A percentile compares a stretch with the other conserved stretches of the same genome.
These are phyloP conservation scores for Saturnispora diversa DNA, from an alignment of 805 yeast genomes.

Conservation along the genomic window DNA sequence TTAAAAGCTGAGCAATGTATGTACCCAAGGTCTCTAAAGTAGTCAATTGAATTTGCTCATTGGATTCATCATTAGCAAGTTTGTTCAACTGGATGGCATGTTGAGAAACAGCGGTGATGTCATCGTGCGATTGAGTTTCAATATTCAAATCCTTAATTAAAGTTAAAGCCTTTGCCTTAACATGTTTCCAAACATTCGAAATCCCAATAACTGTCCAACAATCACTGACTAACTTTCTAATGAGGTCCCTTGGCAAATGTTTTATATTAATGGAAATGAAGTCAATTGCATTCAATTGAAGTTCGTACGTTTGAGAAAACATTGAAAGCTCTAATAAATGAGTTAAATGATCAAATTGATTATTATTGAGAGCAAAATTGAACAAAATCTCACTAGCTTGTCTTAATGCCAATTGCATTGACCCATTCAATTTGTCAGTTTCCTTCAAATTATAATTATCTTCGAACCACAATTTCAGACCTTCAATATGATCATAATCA, in stretches of 20 bases:
- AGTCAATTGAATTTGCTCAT: slow-evolving; percentile 34
- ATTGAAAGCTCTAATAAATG: slow-evolving; percentile 21
- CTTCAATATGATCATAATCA: slow-evolving; percentile 12
- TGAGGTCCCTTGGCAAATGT: slow-evolving; percentile 1
- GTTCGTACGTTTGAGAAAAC: slow-evolving; percentile 38
- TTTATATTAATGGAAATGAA: slow-evolving; percentile 20
- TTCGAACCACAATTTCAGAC: slow-evolving; percentile 33
- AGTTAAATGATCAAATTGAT: slow-evolving; percentile 10
- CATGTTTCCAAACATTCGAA: slow-evolving; percentile 32
- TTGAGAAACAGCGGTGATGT: slow-evolving; percentile 1
- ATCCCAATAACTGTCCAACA: slow-evolving; percentile 25
- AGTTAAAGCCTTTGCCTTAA: slow-evolving; percentile 36
- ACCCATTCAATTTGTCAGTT: slow-evolving; percentile 34
- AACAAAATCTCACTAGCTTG: slow-evolving; percentile 28
- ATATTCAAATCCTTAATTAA: slow-evolving; percentile 26
- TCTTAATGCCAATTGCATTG: slow-evolving; percentile 40
- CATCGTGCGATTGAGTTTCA: not conserved
- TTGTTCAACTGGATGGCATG: slow-evolving; percentile 23
- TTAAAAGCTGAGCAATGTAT: slow-evolving; percentile 21
- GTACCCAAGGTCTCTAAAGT: slow-evolving; percentile 48
- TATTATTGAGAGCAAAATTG: not conserved
- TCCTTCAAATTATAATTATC: slow-evolving; percentile 24
- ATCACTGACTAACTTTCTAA: slow-evolving; percentile 5
- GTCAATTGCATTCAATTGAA: slow-evolving; percentile 35
- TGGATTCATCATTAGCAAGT: slow-evolving; percentile 18